Evolutionary conservation across 371 early-diverging fungal genomes (phyloP).

Genomic region (Encephalitozoon romaleae): DNA sequence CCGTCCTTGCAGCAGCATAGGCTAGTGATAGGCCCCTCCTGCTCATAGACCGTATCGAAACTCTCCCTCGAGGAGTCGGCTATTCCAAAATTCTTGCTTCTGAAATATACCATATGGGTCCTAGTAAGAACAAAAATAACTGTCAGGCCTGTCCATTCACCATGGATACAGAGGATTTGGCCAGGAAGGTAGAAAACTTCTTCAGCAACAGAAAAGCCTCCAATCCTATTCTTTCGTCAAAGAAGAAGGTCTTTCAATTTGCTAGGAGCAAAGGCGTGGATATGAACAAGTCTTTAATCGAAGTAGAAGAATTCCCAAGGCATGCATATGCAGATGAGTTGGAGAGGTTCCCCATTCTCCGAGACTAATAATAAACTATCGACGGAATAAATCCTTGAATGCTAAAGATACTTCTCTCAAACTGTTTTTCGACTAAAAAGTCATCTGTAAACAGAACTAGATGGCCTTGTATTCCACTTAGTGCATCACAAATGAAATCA

Average conservation of each 20-base stretch:
- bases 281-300: background rate
- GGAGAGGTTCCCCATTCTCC: background rate
- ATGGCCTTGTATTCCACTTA: background rate
- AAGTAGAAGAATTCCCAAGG: background rate
- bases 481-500: background rate
- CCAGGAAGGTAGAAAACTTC: background rate
- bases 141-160: background rate
- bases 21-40: background rate
- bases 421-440: background rate
- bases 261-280: background rate
- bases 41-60: background rate
- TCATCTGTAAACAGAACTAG: background rate
- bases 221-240: background rate
- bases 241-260: background rate
- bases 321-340: conserved; percentile 1
- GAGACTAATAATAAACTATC: background rate
- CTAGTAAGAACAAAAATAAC: background rate
- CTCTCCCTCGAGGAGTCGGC: background rate
- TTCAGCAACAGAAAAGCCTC: background rate
- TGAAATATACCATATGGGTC: conserved; percentile 31
- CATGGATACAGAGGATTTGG: background rate
- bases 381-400: background rate
- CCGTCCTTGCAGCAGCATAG: background rate
- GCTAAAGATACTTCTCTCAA: background rate
- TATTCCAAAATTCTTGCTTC: conserved; percentile 44